A percentile compares a stretch with the other conserved stretches of the same genome.
phyloP scores from a whole-genome alignment of 169 alveolate species.

The Amoebophrya sp. region DNA sequence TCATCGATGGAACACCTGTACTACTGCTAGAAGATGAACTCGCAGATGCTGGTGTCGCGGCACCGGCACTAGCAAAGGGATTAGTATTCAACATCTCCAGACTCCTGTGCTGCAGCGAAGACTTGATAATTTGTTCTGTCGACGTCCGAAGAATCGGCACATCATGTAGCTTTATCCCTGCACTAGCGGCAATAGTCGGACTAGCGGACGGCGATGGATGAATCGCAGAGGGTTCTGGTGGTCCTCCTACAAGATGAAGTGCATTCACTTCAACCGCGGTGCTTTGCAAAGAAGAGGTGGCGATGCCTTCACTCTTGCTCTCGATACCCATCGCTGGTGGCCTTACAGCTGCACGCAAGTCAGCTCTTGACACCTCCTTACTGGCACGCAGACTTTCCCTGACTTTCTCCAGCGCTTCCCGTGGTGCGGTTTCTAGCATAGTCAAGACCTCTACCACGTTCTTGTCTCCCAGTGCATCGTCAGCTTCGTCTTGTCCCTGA shows the following conservation, averaged over 20 bases:
- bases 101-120: too few relatives aligned
- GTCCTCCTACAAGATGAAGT: too few relatives aligned
- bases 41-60: not conserved
- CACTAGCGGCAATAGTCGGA: too few relatives aligned
- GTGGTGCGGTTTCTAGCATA: not conserved
- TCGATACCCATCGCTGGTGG: too few relatives aligned
- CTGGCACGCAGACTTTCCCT: not conserved
- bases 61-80: not conserved
- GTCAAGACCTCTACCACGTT: not conserved
- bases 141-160: too few relatives aligned
- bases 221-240: not conserved
- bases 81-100: not conserved
- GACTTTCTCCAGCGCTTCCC: not conserved
- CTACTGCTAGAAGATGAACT: not conserved
- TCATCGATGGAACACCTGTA: not conserved
- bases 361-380: not conserved
- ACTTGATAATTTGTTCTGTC: too few relatives aligned
- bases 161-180: too few relatives aligned
- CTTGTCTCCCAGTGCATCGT: not conserved
- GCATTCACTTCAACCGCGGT: too few relatives aligned
- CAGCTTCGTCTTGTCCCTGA: not conserved
- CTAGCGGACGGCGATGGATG: too few relatives aligned
- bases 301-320: too few relatives aligned
- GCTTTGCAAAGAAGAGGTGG: too few relatives aligned
- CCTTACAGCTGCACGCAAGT: not conserved